Evolutionary conservation across 1,284 basidiomycete species (phyloP).

Genomic region (Moesziomyces antarcticus): DNA sequence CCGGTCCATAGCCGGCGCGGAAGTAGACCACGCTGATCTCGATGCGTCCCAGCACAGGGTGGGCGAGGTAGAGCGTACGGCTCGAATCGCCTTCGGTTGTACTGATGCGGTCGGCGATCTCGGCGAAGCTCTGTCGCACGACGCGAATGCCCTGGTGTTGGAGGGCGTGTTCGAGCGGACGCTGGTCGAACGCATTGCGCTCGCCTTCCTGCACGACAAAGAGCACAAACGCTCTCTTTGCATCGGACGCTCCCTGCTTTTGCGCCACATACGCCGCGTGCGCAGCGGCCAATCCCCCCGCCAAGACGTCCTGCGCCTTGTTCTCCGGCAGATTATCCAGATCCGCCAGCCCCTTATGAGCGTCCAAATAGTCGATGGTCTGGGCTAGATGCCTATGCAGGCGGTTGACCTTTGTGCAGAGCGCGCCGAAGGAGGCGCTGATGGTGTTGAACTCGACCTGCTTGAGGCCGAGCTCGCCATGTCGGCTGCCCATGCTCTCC

Average conservation of each 20-base stretch:
- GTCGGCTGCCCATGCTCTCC: constrained; percentile 19
- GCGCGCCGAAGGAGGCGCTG: constrained; percentile 86
- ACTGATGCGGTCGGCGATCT: constrained; percentile 33
- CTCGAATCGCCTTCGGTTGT: constrained; percentile 1
- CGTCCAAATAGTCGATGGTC: constrained; percentile 37
- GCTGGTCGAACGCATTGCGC: constrained; percentile 96
- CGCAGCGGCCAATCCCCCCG: constrained; percentile 80
- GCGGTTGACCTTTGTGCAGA: constrained; percentile 79
- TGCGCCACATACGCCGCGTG: constrained; percentile 77
- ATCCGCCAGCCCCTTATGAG: constrained; percentile 75
- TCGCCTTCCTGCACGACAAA: constrained; percentile 91
- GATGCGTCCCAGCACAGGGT: constrained; percentile 55
- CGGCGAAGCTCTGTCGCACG: constrained; percentile 48
- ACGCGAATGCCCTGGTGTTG: constrained; percentile 71
- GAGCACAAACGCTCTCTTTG: constrained; percentile 72
- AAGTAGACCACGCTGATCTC: constrained; percentile 89
- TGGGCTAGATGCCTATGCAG: constrained; percentile 73
- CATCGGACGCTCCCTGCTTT: background rate
- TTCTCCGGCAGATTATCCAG: constrained; percentile 79
- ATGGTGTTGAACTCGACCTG: constrained; percentile 99
- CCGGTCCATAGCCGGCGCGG: constrained; percentile 86
- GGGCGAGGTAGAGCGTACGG: constrained; percentile 13
- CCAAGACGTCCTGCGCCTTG: constrained; percentile 77
- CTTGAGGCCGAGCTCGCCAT: constrained; percentile 74
- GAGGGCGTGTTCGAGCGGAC: constrained; percentile 86